Evolutionary conservation across 148 eudicot genomes (phyloP).

Genomic region (Euryodendron excelsum): DNA sequence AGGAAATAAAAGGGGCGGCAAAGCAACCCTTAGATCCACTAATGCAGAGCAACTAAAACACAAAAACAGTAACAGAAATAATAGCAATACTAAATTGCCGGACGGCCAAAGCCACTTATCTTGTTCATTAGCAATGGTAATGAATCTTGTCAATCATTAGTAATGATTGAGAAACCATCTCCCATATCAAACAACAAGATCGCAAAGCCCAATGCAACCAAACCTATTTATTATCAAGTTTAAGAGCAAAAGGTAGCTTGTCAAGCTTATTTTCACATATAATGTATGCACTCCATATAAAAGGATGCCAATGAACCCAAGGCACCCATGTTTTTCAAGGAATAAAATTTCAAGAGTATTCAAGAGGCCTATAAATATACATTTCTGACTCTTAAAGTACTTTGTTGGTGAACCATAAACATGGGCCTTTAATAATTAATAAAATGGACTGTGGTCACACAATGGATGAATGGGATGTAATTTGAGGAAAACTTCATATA

Average conservation of each 20-base stretch:
- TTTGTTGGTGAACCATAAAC: background rate
- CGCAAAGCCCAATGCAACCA: background rate
- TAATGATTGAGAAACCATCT: no score
- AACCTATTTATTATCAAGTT: background rate
- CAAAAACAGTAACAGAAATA: background rate
- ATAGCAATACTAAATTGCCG: background rate
- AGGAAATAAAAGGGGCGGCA: background rate
- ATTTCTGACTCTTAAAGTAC: background rate
- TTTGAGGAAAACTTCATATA: background rate
- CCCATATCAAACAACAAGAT: background rate
- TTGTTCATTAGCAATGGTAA: background rate
- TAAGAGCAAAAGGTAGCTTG: background rate
- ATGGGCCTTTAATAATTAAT: background rate
- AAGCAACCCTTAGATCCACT: background rate
- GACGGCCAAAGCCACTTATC: background rate
- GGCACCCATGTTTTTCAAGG: background rate
- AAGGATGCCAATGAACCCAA: background rate
- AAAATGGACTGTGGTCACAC: no score
- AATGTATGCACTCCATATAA: no score
- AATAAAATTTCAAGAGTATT: background rate
- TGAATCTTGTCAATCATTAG: no score
- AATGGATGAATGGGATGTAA: background rate
- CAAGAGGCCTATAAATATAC: background rate
- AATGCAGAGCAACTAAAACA: background rate
- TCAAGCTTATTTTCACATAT: background rate